Percentiles rank a stretch among this genome's conserved stretches.
phyloP scores from a whole-genome alignment of 192 early-diverging fungal species.

The Backusella sp. region DNA sequence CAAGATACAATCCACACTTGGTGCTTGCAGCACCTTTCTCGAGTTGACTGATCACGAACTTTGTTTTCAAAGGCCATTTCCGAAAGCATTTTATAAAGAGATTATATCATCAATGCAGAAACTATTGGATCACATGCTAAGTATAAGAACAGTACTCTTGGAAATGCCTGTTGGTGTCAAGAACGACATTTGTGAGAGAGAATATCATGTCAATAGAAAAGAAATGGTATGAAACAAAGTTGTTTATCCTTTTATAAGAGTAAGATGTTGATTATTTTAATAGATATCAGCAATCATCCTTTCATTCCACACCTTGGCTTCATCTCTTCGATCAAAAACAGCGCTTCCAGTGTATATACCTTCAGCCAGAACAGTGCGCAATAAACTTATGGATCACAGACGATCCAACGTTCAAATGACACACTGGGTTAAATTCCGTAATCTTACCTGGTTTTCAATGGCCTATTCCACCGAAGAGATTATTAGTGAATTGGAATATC shows the following conservation, averaged over 20 bases:
- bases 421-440: conserved; percentile 24
- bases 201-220: not conserved
- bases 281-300: conserved; percentile 60
- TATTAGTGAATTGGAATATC: conserved; percentile 39
- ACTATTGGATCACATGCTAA: conserved; percentile 68
- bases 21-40: conserved; percentile 42
- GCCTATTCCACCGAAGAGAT: conserved; percentile 38
- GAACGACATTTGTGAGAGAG: conserved; percentile 46
- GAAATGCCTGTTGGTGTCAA: conserved; percentile 40
- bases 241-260: not conserved
- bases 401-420: conserved; percentile 1
- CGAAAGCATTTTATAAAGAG: conserved; percentile 57
- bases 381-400: conserved; percentile 31
- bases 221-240: not conserved
- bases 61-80: conserved; percentile 69
- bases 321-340: conserved; percentile 66
- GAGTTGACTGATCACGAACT: conserved; percentile 70
- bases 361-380: conserved; percentile 45
- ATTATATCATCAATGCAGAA: conserved; percentile 69
- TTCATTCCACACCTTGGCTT: conserved; percentile 72
- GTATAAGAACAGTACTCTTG: conserved; percentile 49
- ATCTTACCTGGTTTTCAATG: conserved; percentile 40
- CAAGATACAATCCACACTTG: conserved; percentile 17
- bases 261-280: not conserved
- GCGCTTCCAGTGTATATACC: conserved; percentile 74